Base-by-base conservation (phyloP, 352 stramenopile species). In the Phytophthora foliorum region DNA sequence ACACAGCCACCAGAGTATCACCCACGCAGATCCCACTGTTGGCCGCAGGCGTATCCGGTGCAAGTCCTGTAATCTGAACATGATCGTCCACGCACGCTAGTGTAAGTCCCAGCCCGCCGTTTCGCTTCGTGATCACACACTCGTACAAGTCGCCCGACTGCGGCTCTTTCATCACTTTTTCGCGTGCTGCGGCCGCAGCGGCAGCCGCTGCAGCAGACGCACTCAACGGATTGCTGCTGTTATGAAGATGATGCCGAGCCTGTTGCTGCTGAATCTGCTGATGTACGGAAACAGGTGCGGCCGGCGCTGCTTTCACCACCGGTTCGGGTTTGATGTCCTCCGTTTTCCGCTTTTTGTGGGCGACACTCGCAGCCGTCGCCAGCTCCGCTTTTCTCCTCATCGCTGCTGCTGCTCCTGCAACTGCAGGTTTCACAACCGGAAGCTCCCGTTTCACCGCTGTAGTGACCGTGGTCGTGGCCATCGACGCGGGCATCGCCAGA, bases 131-230 rank as follows among this genome's bases (percentile, higher is more conserved):
- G 73, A 93, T 93, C 38, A 93, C 84, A 50, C 86, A 93, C 73
- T 93, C 86, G 79, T 93, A 93, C n/a, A 93, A 51, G 57, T 93
- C 86, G 3, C 85, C 85, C 2, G 83, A 92, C 57, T 93, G 86
- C 7, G 86, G 82, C 45, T 93, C 86, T 57, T 93, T 93, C 84
- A 93, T 93, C 25, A 91, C 83, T 72, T 93, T 93, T 53, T 93
- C 85, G 8, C 85, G 80, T 16, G 81, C 81, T 17, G 77, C 74
- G 6, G 77, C 67, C 5, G 73, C 67, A 11, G 78, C 73, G 3
- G 75, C 73, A 6, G 71, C 67, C 0, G 77, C 72, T 10, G 67
- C 65, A 9, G 69, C 61, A 2, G 67, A 63, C 8, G 52, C 55
- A 51, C 13, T 63, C 39, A 75, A 55, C 27, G 56, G 42, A 21